Evolutionary conservation across 2,329 filamentous ascomycete species (phyloP).

Genomic region (Elsinoe arachidis): DNA sequence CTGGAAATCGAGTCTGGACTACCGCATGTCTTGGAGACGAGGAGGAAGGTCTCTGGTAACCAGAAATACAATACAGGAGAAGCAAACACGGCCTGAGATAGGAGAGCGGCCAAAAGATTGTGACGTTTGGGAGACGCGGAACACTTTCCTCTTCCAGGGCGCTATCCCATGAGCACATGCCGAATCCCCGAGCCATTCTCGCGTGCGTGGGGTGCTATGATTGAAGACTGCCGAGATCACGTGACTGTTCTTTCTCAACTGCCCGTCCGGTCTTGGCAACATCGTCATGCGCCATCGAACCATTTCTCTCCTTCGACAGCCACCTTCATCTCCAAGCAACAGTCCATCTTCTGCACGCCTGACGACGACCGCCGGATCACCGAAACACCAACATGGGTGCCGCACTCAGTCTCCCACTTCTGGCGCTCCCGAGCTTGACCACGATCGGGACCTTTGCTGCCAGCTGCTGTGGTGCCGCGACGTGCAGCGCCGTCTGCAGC

Average conservation of each 20-base stretch:
- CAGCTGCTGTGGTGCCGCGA: conserved; percentile 93
- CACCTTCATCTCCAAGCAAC: background rate
- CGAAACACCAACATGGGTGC: conserved; percentile 64
- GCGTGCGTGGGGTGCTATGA: too few species aligned
- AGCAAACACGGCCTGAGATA: conserved; percentile 1
- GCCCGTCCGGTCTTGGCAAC: background rate
- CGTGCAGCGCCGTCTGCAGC: conserved; percentile 90
- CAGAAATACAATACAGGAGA: background rate
- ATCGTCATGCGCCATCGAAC: conserved; percentile 11
- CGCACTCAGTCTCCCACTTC: conserved; percentile 76
- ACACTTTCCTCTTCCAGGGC: background rate
- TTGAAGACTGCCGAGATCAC: too few species aligned
- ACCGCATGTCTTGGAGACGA: background rate
- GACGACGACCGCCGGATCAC: background rate
- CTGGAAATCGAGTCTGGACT: background rate
- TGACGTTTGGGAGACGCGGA: conserved; percentile 9
- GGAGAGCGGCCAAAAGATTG: background rate
- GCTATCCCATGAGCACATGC: background rate
- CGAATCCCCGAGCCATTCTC: conserved; percentile 1
- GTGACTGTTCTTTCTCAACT: too few species aligned
- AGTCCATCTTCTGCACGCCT: background rate
- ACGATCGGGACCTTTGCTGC: conserved; percentile 74
- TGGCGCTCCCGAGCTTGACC: conserved; percentile 77
- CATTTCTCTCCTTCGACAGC: background rate
- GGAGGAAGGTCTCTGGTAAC: background rate